Percentiles rank a stretch among this genome's conserved stretches.
Conservation (phyloP, 2,329 filamentous ascomycete genomes). For the Diplodia mutila region DNA sequence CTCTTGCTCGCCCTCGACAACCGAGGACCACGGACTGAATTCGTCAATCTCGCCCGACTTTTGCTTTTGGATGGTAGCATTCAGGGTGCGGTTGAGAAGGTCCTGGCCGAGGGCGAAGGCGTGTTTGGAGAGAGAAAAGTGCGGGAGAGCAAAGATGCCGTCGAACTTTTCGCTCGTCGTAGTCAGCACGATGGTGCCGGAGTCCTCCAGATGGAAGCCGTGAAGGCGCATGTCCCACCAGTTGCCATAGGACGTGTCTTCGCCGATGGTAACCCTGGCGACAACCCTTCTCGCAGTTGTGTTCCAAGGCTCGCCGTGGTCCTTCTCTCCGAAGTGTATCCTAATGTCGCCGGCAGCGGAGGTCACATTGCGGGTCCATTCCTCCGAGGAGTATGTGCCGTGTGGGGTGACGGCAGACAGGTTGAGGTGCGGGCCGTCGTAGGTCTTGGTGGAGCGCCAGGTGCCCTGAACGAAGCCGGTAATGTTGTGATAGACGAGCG, state of each 20-base stretch:
- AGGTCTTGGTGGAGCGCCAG: conserved; percentile 62
- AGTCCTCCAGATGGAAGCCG: conserved; percentile 83
- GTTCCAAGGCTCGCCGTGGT: conserved; percentile 39
- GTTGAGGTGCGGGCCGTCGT: conserved; percentile 41
- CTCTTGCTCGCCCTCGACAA: conserved; percentile 62
- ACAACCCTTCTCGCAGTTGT: conserved; percentile 67
- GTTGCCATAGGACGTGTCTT: conserved; percentile 68
- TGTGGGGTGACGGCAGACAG: conserved; percentile 63
- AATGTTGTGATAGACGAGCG: conserved; percentile 67
- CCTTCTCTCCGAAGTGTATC: conserved; percentile 66
- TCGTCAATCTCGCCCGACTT: conserved; percentile 58
- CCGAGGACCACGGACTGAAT: conserved; percentile 76
- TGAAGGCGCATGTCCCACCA: conserved; percentile 80
- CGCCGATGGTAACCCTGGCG: conserved; percentile 72
- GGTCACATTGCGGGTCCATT: conserved; percentile 82
- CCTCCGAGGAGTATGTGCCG: conserved; percentile 66
- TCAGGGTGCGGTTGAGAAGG: conserved; percentile 74
- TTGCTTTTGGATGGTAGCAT: conserved; percentile 68
- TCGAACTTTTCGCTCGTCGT: conserved; percentile 91
- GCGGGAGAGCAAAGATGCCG: conserved; percentile 87
- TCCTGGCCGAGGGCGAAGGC: conserved; percentile 53
- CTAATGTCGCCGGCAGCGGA: conserved; percentile 70
- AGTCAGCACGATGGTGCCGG: conserved; percentile 77
- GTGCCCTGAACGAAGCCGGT: conserved; percentile 77
- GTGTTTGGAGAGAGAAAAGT: conserved; percentile 68